Conservation (phyloP, 139 green algal genomes). For the Pleodorina starrii region DNA sequence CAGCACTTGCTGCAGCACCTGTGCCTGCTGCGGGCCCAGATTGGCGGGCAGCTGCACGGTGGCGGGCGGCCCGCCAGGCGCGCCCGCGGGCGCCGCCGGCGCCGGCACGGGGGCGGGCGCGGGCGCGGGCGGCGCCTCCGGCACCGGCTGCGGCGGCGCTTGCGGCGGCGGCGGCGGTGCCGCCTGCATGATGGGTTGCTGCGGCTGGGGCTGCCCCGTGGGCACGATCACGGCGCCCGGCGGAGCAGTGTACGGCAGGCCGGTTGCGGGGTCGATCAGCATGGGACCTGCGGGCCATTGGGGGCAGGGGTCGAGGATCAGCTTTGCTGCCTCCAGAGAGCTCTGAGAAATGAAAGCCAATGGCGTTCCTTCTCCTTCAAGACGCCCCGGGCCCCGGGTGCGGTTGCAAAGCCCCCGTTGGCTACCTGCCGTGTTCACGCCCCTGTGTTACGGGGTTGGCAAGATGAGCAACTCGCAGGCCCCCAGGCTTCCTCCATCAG, state of each 20-base stretch:
- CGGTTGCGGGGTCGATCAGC: constrained; percentile 44
- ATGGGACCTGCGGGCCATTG: constrained; percentile 21
- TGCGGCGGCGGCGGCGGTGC: neutral
- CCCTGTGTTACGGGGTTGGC: too few species aligned
- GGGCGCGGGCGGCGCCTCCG: neutral
- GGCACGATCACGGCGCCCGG: constrained; percentile 45
- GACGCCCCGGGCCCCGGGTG: too few species aligned
- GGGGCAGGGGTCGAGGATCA: too few species aligned
- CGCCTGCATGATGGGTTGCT: neutral
- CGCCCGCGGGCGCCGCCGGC: neutral
- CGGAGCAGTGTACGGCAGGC: constrained; percentile 32
- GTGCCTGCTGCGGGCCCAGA: constrained; percentile 46
- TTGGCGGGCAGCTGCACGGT: constrained; percentile 52
- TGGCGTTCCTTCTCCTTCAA: too few species aligned
- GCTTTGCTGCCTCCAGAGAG: too few species aligned
- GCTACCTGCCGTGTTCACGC: too few species aligned
- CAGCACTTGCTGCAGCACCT: constrained; percentile 90
- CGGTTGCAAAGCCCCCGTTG: too few species aligned
- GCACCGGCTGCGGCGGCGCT: neutral
- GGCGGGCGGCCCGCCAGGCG: constrained; percentile 14
- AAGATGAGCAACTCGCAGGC: too few species aligned
- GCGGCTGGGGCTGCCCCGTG: constrained; percentile 1
- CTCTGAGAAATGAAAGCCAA: too few species aligned
- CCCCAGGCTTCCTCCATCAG: too few species aligned
- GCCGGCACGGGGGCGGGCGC: neutral